These are phyloP conservation scores for Penicillium ucsense DNA, from an alignment of 495 filamentous ascomycete genomes.

Conservation along the genomic window DNA sequence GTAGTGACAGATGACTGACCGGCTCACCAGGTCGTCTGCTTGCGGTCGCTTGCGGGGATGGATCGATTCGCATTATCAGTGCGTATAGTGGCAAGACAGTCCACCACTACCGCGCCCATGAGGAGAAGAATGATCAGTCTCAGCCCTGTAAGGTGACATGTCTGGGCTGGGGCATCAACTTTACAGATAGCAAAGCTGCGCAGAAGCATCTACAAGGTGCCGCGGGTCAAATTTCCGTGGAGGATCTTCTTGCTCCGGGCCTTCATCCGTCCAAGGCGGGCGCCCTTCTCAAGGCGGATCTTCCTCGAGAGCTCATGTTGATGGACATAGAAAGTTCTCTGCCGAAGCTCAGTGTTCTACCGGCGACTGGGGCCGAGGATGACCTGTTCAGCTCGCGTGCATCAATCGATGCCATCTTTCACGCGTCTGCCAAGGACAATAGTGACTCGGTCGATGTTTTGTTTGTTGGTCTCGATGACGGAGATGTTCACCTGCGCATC, in stretches of 20 bases:
- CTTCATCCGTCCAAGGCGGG: conserved; percentile 28
- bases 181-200: conserved; percentile 45
- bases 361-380: conserved; percentile 39
- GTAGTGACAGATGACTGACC: not conserved
- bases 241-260: conserved; percentile 34
- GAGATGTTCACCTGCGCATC: conserved; percentile 71
- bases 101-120: conserved; percentile 47
- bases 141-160: conserved; percentile 41
- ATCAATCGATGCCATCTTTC: conserved; percentile 22
- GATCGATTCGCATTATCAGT: conserved; percentile 58
- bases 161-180: conserved; percentile 66
- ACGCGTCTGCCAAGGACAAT: conserved; percentile 41
- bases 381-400: conserved; percentile 22
- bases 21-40: conserved; percentile 50
- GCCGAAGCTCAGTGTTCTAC: conserved; percentile 67
- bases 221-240: conserved; percentile 29
- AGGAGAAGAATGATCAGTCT: conserved; percentile 11
- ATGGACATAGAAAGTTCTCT: conserved; percentile 72
- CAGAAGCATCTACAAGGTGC: conserved; percentile 32
- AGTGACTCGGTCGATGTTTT: conserved; percentile 74
- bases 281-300: conserved; percentile 42
- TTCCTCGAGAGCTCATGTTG: conserved; percentile 69
- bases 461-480: conserved; percentile 66
- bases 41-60: conserved; percentile 70
- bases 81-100: conserved; percentile 69